phyloP scores from a whole-genome alignment of 139 green algal species.

The Coelastrella sp. region DNA sequence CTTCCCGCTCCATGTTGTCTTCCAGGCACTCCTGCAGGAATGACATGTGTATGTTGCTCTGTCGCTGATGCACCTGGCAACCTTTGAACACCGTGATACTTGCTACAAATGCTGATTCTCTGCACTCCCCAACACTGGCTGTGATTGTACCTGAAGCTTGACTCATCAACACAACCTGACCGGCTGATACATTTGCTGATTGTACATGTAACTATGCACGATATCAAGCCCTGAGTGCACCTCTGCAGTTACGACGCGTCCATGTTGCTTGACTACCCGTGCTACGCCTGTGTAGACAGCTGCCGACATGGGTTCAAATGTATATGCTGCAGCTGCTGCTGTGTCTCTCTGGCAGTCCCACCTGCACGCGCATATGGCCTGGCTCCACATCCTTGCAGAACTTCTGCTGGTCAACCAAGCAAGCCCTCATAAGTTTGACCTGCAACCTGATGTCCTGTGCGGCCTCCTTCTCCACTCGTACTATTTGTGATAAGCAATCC shows the following conservation, averaged over 20 bases:
- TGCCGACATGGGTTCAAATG: not conserved
- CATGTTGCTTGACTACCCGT: no score
- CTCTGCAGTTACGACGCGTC: no score
- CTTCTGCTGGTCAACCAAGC: constrained; percentile 77
- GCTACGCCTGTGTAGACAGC: no score
- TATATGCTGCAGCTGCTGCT: no score
- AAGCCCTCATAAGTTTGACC: constrained; percentile 74
- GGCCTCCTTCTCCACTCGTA: constrained; percentile 83
- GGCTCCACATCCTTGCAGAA: constrained; percentile 83
- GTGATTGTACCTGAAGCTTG: no score
- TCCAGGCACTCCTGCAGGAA: constrained; percentile 82
- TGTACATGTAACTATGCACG: no score
- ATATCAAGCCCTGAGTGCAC: not conserved
- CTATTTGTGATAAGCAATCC: constrained; percentile 86
- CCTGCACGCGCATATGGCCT: constrained; percentile 69
- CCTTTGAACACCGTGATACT: constrained; percentile 57
- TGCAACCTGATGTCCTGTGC: constrained; percentile 85
- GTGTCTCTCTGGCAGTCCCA: no score
- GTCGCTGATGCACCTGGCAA: not conserved
- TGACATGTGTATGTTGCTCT: not conserved
- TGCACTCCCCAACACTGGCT: no score
- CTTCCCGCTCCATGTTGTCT: constrained; percentile 69
- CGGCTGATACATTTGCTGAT: no score
- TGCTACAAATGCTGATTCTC: not conserved
- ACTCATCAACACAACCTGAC: no score